Percentiles rank a stretch among this genome's conserved stretches.
Conservation (phyloP, 78 protist species). For the Planoprotostelium fungivorum region DNA sequence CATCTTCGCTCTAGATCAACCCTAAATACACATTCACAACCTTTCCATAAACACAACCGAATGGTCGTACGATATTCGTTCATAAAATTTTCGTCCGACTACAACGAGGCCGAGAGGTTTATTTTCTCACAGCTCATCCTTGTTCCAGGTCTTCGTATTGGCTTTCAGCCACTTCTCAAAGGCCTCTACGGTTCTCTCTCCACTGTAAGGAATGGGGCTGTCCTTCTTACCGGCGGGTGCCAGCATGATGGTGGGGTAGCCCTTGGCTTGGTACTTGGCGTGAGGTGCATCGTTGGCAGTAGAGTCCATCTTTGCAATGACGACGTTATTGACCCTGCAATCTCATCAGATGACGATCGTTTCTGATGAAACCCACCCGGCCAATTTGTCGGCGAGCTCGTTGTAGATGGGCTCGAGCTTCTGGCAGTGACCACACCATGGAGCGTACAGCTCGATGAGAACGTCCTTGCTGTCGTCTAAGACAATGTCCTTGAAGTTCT, state of each 20-base stretch:
- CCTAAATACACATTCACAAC: too few species aligned
- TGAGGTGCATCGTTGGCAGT: conserved; percentile 62
- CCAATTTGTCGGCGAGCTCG: conserved; percentile 37
- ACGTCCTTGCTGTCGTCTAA: not conserved
- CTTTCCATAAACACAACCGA: too few species aligned
- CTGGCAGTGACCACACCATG: conserved; percentile 92
- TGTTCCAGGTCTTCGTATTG: not conserved
- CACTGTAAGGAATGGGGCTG: conserved; percentile 30
- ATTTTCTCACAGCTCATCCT: too few species aligned
- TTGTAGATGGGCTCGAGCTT: conserved; percentile 73
- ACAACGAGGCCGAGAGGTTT: too few species aligned
- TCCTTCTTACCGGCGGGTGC: conserved; percentile 55
- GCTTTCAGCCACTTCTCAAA: conserved; percentile 5
- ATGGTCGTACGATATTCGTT: too few species aligned
- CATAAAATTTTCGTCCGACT: too few species aligned
- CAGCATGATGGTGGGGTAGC: conserved; percentile 79
- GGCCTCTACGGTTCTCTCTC: conserved; percentile 19
- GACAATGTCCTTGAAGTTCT: conserved; percentile 49
- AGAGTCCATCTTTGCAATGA: conserved; percentile 82
- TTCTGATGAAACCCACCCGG: not conserved
- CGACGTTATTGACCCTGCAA: conserved; percentile 24
- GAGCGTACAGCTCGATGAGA: conserved; percentile 57
- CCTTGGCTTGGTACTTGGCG: conserved; percentile 25
- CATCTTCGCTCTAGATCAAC: too few species aligned
- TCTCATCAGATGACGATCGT: conserved; percentile 42